phyloP scores from a whole-genome alignment of 2,329 filamentous ascomycete genomes.

The Hymenoscyphus occultus region DNA sequence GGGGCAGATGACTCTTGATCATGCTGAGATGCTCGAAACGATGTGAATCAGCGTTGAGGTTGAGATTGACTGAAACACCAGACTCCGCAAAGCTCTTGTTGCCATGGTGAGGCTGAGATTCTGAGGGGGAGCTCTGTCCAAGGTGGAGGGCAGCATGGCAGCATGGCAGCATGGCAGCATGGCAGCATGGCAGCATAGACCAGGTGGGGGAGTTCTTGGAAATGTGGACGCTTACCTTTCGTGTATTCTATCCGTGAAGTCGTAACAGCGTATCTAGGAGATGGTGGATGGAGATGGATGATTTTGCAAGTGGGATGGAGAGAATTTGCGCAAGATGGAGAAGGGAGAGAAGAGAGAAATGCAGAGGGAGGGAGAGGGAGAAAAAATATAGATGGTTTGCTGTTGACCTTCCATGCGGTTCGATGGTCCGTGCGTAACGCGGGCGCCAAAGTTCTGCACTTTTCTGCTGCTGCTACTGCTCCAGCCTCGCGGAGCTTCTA shows the following conservation, averaged over 20 bases:
- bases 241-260: constrained; percentile 19
- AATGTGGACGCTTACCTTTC: constrained; percentile 11
- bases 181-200: not conserved
- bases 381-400: constrained; percentile 13
- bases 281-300: constrained; percentile 12
- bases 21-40: not conserved
- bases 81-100: constrained; percentile 16
- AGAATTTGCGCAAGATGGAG: constrained; percentile 12
- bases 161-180: not conserved
- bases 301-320: constrained; percentile 2
- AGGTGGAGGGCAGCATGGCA: constrained; percentile 8
- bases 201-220: not conserved
- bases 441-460: not conserved
- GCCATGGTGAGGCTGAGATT: constrained; percentile 22
- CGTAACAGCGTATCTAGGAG: constrained; percentile 5
- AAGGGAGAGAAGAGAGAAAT: not conserved
- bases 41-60: not conserved
- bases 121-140: constrained; percentile 6
- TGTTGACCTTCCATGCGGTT: constrained; percentile 13
- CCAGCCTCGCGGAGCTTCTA: constrained; percentile 12
- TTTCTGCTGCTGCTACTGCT: not conserved
- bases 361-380: not conserved
- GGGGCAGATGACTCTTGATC: not conserved
- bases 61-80: not conserved
- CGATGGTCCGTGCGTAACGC: not conserved